Evolutionary conservation across 2,329 filamentous ascomycete genomes (phyloP).

Genomic region (Orbilia quercus): DNA sequence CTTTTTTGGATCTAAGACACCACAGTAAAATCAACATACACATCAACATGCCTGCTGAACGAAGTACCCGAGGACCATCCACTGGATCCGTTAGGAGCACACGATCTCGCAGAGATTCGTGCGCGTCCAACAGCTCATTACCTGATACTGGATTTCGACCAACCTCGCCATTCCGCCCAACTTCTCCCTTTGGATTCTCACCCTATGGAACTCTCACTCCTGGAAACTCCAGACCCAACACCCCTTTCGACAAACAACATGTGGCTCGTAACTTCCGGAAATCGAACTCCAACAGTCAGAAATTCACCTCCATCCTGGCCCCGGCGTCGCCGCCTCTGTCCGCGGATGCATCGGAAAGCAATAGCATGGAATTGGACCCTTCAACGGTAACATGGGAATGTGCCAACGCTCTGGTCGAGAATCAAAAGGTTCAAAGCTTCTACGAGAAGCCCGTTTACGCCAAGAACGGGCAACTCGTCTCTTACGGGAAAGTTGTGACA

Average conservation of each 20-base stretch:
- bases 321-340: constrained; percentile 45
- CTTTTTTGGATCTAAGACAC: constrained; percentile 35
- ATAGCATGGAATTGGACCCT: constrained; percentile 54
- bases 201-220: constrained; percentile 53
- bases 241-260: constrained; percentile 52
- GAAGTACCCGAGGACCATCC: constrained; percentile 42
- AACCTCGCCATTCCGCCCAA: constrained; percentile 49
- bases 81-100: constrained; percentile 46
- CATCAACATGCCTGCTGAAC: constrained; percentile 51
- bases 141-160: constrained; percentile 50
- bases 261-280: constrained; percentile 42
- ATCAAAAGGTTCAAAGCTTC: constrained; percentile 59
- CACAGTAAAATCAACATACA: constrained; percentile 8
- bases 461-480: constrained; percentile 52
- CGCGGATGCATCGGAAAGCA: constrained; percentile 51
- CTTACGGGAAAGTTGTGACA: constrained; percentile 59
- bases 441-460: constrained; percentile 59
- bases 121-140: constrained; percentile 49
- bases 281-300: constrained; percentile 40
- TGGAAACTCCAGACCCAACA: constrained; percentile 48
- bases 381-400: constrained; percentile 60
- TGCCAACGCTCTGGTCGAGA: constrained; percentile 58
- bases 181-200: constrained; percentile 50
- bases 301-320: constrained; percentile 45
- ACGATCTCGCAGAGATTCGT: constrained; percentile 45